Evolutionary conservation across 2,329 filamentous ascomycete genomes (phyloP).

Genomic region (Exophiala alcalophila): DNA sequence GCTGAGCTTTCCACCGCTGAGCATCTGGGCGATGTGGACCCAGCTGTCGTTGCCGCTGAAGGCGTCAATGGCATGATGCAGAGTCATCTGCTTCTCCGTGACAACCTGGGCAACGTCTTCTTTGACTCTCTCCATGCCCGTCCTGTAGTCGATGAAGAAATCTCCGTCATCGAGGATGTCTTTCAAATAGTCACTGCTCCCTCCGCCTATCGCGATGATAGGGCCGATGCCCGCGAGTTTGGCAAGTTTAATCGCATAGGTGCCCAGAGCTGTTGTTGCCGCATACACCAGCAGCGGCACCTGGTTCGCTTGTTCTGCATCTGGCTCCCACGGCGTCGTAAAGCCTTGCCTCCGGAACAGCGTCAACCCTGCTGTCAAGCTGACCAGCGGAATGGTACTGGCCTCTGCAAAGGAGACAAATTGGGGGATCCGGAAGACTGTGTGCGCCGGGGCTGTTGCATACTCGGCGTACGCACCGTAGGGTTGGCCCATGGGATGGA

Average conservation of each 20-base stretch:
- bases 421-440: slow-evolving; percentile 29
- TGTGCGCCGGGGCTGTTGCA: slow-evolving; percentile 30
- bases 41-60: slow-evolving; percentile 52
- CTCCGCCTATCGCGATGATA: slow-evolving; percentile 59
- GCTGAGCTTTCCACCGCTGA: slow-evolving; percentile 41
- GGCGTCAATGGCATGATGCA: slow-evolving; percentile 53
- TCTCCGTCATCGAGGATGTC: slow-evolving; percentile 56
- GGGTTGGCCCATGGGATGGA: slow-evolving; percentile 32
- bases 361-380: slow-evolving; percentile 51
- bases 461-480: slow-evolving; percentile 45
- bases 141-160: slow-evolving; percentile 59
- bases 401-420: slow-evolving; percentile 42
- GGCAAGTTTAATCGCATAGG: slow-evolving; percentile 59
- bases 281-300: slow-evolving; percentile 52
- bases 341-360: slow-evolving; percentile 49
- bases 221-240: slow-evolving; percentile 57
- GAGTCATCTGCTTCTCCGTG: slow-evolving; percentile 25
- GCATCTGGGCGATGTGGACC: slow-evolving; percentile 44
- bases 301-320: slow-evolving; percentile 29
- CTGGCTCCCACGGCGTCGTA: slow-evolving; percentile 49
- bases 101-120: slow-evolving; percentile 38
- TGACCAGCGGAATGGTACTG: slow-evolving; percentile 56
- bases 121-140: slow-evolving; percentile 44
- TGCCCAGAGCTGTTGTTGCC: slow-evolving; percentile 55
- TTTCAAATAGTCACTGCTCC: slow-evolving; percentile 48